phyloP scores from a whole-genome alignment of 495 filamentous ascomycete genomes.

The Penicillium daleae region DNA sequence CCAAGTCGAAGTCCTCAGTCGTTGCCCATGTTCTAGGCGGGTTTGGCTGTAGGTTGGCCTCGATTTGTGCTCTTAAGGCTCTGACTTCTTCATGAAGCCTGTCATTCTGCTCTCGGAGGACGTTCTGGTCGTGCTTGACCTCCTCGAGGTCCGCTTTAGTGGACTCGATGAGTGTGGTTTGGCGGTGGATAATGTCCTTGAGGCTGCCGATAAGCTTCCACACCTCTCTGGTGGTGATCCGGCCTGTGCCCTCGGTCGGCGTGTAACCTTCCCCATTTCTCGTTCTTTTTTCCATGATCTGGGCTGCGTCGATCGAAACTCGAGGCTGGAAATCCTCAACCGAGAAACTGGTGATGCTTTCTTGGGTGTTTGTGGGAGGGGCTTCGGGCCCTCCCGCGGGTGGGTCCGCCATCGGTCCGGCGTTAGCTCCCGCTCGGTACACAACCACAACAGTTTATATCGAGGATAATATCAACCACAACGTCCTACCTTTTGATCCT shows the following conservation, averaged over 20 bases:
- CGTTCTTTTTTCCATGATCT: background rate
- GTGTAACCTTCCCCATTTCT: background rate
- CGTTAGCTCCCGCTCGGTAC: no score
- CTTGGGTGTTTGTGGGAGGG: background rate
- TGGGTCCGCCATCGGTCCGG: background rate
- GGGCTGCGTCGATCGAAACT: background rate
- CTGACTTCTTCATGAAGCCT: conserved; percentile 5
- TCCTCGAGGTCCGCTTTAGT: background rate
- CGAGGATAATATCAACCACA: no score
- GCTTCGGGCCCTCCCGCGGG: background rate
- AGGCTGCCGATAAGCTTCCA: background rate
- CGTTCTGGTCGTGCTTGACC: conserved; percentile 12
- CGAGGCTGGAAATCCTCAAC: background rate
- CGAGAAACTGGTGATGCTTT: background rate
- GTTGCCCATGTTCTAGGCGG: conserved; percentile 7
- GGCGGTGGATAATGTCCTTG: background rate
- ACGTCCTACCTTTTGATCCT: no score
- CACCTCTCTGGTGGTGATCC: background rate
- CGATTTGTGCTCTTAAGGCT: conserved; percentile 4
- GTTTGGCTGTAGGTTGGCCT: background rate
- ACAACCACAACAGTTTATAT: no score
- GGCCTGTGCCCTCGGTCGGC: background rate
- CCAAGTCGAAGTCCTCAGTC: conserved; percentile 28
- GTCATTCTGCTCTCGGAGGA: conserved; percentile 9
- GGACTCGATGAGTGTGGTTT: background rate